Base-by-base conservation (phyloP, 2,329 filamentous ascomycete genomes). In the Xylogone sp. region DNA sequence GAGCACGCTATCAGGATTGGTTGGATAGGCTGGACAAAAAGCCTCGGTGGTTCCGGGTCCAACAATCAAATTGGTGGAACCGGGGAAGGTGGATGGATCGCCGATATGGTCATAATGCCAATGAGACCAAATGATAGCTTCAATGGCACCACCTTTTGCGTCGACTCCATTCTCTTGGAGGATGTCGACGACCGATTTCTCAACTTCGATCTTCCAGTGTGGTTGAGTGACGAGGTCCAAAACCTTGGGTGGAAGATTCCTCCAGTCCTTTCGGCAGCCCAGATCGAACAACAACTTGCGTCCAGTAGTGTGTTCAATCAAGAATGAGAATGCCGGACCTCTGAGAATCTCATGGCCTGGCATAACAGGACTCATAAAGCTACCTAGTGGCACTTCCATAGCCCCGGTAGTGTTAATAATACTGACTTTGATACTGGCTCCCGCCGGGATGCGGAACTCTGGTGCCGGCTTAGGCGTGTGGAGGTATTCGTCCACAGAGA, bases 21-120 rank as follows among this genome's bases (percentile, higher is more conserved):
- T 52, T 0, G 78, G 78, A 44, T 69, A 75, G 1, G 73, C 77
- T 1, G 78, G 77, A 6, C 73, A 59, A 58, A 74, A 70, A 0
- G 63, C 62, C 2, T 69, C 53, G 43, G 69, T 73, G 60, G 79
- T 76, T 0, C 78, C 78, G 1, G 76, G 72, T 0, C 79, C 79
- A 3, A 80, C 76, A 27, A 81, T 59, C 1, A 82, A 57, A 10
- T 74, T 68, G 0, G 76, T 77, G 1, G 56, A 62, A 0, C 56
- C 1, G 0, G 76, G 74, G 46, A 81, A 81, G 0, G 62, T 63
- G 0, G 71, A 69, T 0, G 71, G 67, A 51, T 80, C 73, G 0
- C 78, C 79, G 3, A 71, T 73, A 51, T 81, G 78, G 56, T 81
- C 77, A 62, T 69, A 75, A 53, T 75, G 71, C 64, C 69, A 74